Evolutionary conservation across 2,329 filamentous ascomycete species (phyloP).

Genomic region (Cercospora sesami): DNA sequence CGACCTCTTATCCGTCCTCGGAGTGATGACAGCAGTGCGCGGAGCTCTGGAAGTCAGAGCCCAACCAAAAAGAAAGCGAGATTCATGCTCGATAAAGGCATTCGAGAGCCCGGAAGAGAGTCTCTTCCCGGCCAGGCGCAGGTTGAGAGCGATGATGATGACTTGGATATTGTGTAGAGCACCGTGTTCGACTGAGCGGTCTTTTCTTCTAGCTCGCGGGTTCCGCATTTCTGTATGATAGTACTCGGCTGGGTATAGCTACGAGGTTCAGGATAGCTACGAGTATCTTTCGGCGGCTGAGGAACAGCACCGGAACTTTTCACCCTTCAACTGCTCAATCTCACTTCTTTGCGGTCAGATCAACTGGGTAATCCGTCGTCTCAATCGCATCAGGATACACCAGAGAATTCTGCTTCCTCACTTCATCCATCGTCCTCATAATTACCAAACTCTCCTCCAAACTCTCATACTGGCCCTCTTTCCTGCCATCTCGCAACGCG

Average conservation of each 20-base stretch:
- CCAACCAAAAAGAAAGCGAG: constrained; percentile 51
- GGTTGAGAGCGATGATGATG: constrained; percentile 46
- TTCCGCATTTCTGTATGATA: constrained; percentile 3
- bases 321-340: not conserved
- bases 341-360: constrained; percentile 31
- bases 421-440: constrained; percentile 78
- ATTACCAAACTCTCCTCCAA: constrained; percentile 77
- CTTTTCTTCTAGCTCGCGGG: not conserved
- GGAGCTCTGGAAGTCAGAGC: constrained; percentile 38
- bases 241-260: constrained; percentile 2
- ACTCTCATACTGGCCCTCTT: constrained; percentile 70
- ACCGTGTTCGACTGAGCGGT: constrained; percentile 3
- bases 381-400: constrained; percentile 67
- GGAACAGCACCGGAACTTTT: not conserved
- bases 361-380: constrained; percentile 56
- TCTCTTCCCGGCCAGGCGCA: constrained; percentile 42
- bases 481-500: constrained; percentile 72
- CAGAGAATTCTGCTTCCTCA: constrained; percentile 62
- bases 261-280: constrained; percentile 3
- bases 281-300: not conserved
- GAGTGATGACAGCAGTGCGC: constrained; percentile 28
- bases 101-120: constrained; percentile 52
- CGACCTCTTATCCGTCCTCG: constrained; percentile 21
- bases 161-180: constrained; percentile 50
- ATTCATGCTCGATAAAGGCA: constrained; percentile 49